A percentile compares a stretch with the other conserved stretches of the same genome.
These are phyloP conservation scores for Mucor lusitanicus DNA, from an alignment of 371 early-diverging fungal species.

Conservation along the genomic window DNA sequence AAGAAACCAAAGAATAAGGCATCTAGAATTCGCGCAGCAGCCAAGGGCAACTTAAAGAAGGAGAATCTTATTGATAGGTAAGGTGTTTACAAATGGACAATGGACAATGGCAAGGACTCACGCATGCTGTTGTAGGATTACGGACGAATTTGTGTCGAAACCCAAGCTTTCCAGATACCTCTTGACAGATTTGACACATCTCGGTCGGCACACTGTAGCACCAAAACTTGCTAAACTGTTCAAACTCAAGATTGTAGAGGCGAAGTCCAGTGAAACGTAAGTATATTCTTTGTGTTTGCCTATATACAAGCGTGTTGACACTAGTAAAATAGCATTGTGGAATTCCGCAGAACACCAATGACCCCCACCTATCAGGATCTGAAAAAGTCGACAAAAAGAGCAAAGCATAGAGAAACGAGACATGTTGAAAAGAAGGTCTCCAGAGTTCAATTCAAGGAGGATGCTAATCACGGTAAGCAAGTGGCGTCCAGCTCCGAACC, in stretches of 20 bases:
- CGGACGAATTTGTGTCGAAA: constrained; percentile 11
- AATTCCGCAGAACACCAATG: constrained; percentile 5
- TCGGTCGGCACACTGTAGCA: constrained; percentile 15
- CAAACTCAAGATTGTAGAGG: constrained; percentile 5
- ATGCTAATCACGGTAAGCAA: constrained; percentile 30
- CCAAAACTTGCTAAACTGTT: constrained; percentile 23
- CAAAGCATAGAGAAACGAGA: not conserved
- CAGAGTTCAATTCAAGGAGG: constrained; percentile 12
- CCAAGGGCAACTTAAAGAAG: not conserved
- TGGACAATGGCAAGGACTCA: not conserved
- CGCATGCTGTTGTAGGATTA: constrained; percentile 1
- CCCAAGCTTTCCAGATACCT: not conserved
- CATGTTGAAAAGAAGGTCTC: not conserved
- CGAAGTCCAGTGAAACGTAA: constrained; percentile 9
- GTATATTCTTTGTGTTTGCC: not conserved
- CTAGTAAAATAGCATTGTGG: not conserved
- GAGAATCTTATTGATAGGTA: constrained; percentile 10
- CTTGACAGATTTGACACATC: constrained; percentile 8
- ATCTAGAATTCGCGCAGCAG: not conserved
- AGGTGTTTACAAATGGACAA: not conserved
- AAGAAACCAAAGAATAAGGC: constrained; percentile 4
- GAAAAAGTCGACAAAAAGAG: not conserved
- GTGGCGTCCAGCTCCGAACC: constrained; percentile 70
- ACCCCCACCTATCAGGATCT: constrained; percentile 6
- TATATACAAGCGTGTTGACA: not conserved